These are phyloP conservation scores for Naganishia antarctica DNA, from an alignment of 768 basidiomycete genomes.

Conservation along the genomic window DNA sequence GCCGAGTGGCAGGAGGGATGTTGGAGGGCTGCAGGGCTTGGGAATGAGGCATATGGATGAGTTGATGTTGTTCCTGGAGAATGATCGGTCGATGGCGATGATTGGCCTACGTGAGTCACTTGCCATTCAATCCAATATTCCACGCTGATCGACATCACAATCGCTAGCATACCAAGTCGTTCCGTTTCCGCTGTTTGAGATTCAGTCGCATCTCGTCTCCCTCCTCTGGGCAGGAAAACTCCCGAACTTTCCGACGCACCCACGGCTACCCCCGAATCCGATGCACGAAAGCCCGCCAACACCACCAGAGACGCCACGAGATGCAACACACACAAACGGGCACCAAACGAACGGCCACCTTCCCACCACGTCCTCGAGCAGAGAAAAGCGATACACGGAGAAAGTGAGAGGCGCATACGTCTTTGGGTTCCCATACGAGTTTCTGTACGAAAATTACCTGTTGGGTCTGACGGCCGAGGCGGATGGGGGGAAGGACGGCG, in stretches of 20 bases:
- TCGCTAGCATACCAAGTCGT: conserved; percentile 52
- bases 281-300: conserved; percentile 18
- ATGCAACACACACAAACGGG: conserved; percentile 3
- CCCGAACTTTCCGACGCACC: conserved; percentile 36
- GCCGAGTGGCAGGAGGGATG: conserved; percentile 30
- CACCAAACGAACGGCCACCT: neutral
- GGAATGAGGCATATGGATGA: conserved; percentile 47
- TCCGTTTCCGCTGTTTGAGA: conserved; percentile 74
- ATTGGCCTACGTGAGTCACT: conserved; percentile 44
- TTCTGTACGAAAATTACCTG: conserved; percentile 41
- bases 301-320: conserved; percentile 12
- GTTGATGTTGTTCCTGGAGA: conserved; percentile 46
- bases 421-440: conserved; percentile 46
- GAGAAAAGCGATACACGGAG: conserved; percentile 28
- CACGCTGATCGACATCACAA: too few species aligned
- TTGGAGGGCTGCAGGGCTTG: conserved; percentile 41
- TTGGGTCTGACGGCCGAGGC: conserved; percentile 38
- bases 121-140: too few species aligned
- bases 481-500: conserved; percentile 30
- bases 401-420: conserved; percentile 25
- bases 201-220: conserved; percentile 59
- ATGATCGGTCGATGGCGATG: conserved; percentile 46
- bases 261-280: conserved; percentile 28
- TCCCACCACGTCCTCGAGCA: neutral
- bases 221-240: conserved; percentile 43